These are phyloP conservation scores for Microbotryum scabiosae DNA, from an alignment of 1,284 basidiomycete species.

Conservation along the genomic window DNA sequence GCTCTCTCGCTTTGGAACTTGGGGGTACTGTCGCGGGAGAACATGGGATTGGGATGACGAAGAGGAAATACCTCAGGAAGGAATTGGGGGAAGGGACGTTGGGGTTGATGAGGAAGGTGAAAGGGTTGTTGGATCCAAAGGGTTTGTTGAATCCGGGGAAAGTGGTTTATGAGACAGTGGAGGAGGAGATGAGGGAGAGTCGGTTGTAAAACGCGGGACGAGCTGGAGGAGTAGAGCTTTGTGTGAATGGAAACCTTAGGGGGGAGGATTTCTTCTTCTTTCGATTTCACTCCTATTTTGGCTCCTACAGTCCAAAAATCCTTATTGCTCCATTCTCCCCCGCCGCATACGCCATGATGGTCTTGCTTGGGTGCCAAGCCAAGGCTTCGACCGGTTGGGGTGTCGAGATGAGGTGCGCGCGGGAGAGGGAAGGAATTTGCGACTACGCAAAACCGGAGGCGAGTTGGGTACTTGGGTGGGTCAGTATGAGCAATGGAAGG, in stretches of 20 bases:
- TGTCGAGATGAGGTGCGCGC: constrained; percentile 6
- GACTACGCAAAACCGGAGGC: neutral
- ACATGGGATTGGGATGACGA: constrained; percentile 67
- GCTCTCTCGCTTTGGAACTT: constrained; percentile 21
- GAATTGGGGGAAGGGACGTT: constrained; percentile 72
- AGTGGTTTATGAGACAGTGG: constrained; percentile 31
- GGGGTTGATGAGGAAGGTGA: constrained; percentile 68
- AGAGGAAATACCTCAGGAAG: constrained; percentile 50
- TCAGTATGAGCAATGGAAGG: neutral
- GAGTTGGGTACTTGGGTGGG: neutral
- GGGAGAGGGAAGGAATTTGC: constrained; percentile 1
- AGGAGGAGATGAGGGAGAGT: no score
- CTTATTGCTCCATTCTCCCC: constrained; percentile 8
- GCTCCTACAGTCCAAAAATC: neutral
- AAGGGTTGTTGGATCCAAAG: constrained; percentile 62
- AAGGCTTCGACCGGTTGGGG: constrained; percentile 5
- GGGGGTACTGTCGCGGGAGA: constrained; percentile 43
- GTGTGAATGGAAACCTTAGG: no score
- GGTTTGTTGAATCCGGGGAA: constrained; percentile 76
- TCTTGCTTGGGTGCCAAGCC: constrained; percentile 27
- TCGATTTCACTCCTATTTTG: no score
- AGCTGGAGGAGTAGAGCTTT: no score
- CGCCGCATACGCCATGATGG: constrained; percentile 25
- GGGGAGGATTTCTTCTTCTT: no score
- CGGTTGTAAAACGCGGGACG: no score